These are phyloP conservation scores for Pulchroboletus neoregius DNA, from an alignment of 1,284 basidiomycete species.

Conservation along the genomic window DNA sequence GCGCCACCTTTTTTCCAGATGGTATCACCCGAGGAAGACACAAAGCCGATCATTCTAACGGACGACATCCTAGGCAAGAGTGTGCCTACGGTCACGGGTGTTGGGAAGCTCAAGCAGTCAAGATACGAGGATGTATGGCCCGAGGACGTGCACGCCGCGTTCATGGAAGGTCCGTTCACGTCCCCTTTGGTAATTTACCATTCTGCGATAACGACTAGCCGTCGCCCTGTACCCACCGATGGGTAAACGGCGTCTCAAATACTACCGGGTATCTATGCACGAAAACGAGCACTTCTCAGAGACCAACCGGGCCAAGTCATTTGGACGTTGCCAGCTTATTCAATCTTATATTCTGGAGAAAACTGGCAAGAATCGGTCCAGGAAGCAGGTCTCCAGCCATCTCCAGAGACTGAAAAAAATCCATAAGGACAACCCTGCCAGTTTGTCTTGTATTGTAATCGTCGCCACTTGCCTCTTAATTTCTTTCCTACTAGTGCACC, in stretches of 20 bases:
- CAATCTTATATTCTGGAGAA: conserved; percentile 37
- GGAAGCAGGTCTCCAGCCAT: conserved; percentile 34
- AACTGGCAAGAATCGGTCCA: conserved; percentile 33
- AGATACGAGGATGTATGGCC: conserved; percentile 35
- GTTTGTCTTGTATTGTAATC: conserved; percentile 17
- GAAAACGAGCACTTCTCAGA: conserved; percentile 12
- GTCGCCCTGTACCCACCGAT: conserved; percentile 34
- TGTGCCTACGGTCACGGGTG: not conserved
- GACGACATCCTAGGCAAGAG: conserved; percentile 6
- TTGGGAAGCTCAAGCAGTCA: conserved; percentile 29
- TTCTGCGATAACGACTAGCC: conserved; percentile 19
- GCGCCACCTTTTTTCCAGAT: conserved; percentile 19
- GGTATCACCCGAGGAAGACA: conserved; percentile 21
- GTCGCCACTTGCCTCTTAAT: not conserved
- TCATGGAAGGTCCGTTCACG: conserved; percentile 34
- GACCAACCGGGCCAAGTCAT: conserved; percentile 25
- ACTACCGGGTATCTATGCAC: conserved; percentile 27
- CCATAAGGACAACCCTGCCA: conserved; percentile 29
- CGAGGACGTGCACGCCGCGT: conserved; percentile 35
- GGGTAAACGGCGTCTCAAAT: conserved; percentile 36
- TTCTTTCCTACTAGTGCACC: conserved; percentile 18
- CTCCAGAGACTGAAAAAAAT: conserved; percentile 34
- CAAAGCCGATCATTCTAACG: conserved; percentile 12
- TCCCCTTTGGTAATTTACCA: not conserved
- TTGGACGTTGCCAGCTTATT: conserved; percentile 34